phyloP scores from a whole-genome alignment of 306 rosid species.

The Oxytropis ochrocephala region DNA sequence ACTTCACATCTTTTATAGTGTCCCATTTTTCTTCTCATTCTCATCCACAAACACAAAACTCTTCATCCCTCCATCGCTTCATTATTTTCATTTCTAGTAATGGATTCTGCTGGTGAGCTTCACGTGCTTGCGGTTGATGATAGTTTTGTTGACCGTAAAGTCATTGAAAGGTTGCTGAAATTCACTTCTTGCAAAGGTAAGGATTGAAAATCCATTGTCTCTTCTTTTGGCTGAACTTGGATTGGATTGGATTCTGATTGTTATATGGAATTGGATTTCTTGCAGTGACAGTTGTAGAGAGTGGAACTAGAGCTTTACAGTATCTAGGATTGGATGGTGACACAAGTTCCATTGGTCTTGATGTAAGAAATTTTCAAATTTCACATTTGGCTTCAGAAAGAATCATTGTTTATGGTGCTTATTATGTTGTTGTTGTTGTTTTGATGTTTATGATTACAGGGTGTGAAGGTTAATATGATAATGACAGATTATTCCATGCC shows the following conservation, averaged over 20 bases:
- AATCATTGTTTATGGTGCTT: background rate
- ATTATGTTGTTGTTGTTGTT: slow-evolving; percentile 26
- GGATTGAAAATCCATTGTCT: background rate
- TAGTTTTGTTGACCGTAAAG: slow-evolving; percentile 77
- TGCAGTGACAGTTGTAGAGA: slow-evolving; percentile 86
- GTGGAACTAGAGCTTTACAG: slow-evolving; percentile 88
- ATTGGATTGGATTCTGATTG: slow-evolving; percentile 21
- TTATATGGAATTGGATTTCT: slow-evolving; percentile 7
- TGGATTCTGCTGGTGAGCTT: slow-evolving; percentile 48
- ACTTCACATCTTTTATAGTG: background rate
- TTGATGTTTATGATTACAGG: slow-evolving; percentile 34
- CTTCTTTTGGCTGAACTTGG: background rate
- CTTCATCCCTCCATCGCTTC: background rate
- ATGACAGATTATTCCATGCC: slow-evolving; percentile 99
- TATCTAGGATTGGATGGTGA: slow-evolving; percentile 90
- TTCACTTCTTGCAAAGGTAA: slow-evolving; percentile 84
- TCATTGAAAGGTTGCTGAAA: slow-evolving; percentile 75
- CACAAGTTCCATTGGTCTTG: slow-evolving; percentile 46
- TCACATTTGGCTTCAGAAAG: background rate
- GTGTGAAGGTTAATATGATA: slow-evolving; percentile 77
- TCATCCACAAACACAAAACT: background rate
- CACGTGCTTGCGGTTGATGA: slow-evolving; percentile 97
- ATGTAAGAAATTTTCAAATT: slow-evolving; percentile 42
- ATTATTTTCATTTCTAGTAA: background rate
- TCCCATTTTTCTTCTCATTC: background rate